Evolutionary conservation across 306 rosid genomes (phyloP), one percentile per base, ranked within the genome.

Genomic region (Sindora glabra): DNA sequence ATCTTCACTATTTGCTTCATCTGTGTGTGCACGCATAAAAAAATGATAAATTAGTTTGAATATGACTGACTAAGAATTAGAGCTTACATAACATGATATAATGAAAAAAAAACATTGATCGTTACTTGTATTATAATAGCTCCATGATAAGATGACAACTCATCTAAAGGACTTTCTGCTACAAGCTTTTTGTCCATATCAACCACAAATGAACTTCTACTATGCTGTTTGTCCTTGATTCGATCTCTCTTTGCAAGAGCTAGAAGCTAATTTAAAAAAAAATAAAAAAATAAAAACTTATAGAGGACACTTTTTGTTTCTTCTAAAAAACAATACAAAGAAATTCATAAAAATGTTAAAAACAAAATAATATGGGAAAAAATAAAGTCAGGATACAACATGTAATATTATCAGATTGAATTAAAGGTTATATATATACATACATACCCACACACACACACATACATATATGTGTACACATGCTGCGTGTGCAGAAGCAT

Each of bases 1-100:
- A 90, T 83, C 81, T 90, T 96, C 64, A 90, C 97, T 96, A 90
- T 83, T 79, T 85, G 95, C 71, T 78, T 87, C 83, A 81, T 89
- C 97, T 90, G 59, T 15, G 39, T n/a, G 36, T 90, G 59, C 11
- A 44, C 12, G 33, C 18, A n/a, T n/a, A n/a, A 38, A 21, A 18
- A 62, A 13, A 74, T 15, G 51, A 6, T 10, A 18, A 10, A 23
- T 49, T 45, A 33, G 46, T 65, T 55, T 30, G 16, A 59, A 26
- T 39, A 55, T 60, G 39, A 32, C 11, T 15, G 54, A 21, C 27
- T 48, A 36, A 46, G 52, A 68, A 21, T 65, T 54, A n/a, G 49
- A 45, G 27, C 25, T 55, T 48, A 26, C 4, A 25, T 36, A 40
- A 48, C 16, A 56, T 18, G n/a, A 34, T 22, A 39, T 29, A 19